Evolutionary conservation across 305 asterid species (phyloP), one percentile per base, ranked within the genome.

Genomic region (Euphrasia arctica): DNA sequence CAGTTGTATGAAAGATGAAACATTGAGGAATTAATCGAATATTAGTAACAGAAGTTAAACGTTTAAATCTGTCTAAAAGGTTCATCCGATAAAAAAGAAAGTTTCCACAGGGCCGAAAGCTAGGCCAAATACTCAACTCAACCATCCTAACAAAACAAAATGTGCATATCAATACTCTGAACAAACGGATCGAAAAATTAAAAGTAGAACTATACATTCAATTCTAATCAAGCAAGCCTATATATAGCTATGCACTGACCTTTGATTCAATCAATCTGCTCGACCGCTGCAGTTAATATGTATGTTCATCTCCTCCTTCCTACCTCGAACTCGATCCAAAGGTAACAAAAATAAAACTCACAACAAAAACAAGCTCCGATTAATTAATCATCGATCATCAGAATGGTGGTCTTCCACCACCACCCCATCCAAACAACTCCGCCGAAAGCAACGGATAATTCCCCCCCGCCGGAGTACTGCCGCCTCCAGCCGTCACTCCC

Each of bases 351-450:
- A 0, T 9, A 43, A 8, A 42, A 42, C 22, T 18, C 22, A 18
- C 1, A 42, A 42, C 49, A 43, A 9, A 43, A 43, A 43, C 50
- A 9, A 42, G n/a, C 50, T 43, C 13, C 14, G 2, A 43, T n/a
- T 43, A 18, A 18, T 18, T 18, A 18, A 18, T 18, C 22, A 18
- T 18, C 22, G 22, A 18, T 42, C 4, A 49, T 51, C 57, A 51
- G 32, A 51, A 51, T 5, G 83, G 78, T 18, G 83, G 79, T 58
- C 85, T 77, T 11, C 70, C 69, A 8, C 75, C 75, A n/a, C 77
- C 39, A 3, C 83, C 80, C 87, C 85, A 79, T 54, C 87, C 90
- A 58, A 84, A 80, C 57, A 81, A 69, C 22, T 83, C 85, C 34
- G 85, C 69, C 55, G 85, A 65, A 27, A 78, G 22, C 22, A 18